A percentile compares a stretch with the other conserved stretches of the same genome.
These are phyloP conservation scores for Metarhizium album DNA, from an alignment of 2,329 filamentous ascomycete species.

Conservation along the genomic window DNA sequence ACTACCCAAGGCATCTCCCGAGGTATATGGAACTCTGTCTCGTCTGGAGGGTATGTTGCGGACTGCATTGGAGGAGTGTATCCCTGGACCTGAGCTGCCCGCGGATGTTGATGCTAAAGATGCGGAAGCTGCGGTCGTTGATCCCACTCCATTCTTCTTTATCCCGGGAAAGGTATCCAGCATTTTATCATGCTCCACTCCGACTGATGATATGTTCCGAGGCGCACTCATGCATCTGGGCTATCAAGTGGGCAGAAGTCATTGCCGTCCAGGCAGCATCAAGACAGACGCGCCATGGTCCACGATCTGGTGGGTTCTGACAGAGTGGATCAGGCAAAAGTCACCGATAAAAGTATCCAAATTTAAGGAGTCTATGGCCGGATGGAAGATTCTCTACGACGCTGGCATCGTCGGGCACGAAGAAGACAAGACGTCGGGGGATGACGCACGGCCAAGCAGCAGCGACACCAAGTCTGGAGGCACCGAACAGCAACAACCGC, in stretches of 20 bases:
- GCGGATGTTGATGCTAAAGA: slow-evolving; percentile 30
- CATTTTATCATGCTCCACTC: slow-evolving; percentile 67
- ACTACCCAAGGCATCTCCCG: slow-evolving; percentile 53
- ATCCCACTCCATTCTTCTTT: slow-evolving; percentile 79
- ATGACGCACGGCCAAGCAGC: slow-evolving; percentile 7
- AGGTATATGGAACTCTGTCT: slow-evolving; percentile 67
- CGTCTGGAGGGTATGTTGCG: slow-evolving; percentile 87
- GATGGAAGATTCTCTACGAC: slow-evolving; percentile 53
- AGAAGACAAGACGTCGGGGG: slow-evolving; percentile 9
- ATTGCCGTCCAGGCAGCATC: slow-evolving; percentile 80
- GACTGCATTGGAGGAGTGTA: slow-evolving; percentile 69
- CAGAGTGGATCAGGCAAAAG: slow-evolving; percentile 79
- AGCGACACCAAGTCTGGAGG: slow-evolving; percentile 26
- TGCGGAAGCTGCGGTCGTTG: slow-evolving; percentile 50
- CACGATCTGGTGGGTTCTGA: slow-evolving; percentile 85
- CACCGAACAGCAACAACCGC: slow-evolving; percentile 20
- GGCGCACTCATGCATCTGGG: slow-evolving; percentile 74
- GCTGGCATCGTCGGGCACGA: slow-evolving; percentile 25
- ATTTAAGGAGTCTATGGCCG: slow-evolving; percentile 59
- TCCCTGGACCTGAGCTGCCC: slow-evolving; percentile 27
- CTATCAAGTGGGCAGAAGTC: slow-evolving; percentile 74
- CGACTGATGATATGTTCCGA: slow-evolving; percentile 66
- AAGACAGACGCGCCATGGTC: slow-evolving; percentile 90
- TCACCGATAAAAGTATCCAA: slow-evolving; percentile 64
- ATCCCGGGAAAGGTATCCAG: slow-evolving; percentile 64